A percentile compares a stretch with the other conserved stretches of the same genome.
Conservation (phyloP, 2,329 filamentous ascomycete genomes). For the Alternaria novae-zelandiae region DNA sequence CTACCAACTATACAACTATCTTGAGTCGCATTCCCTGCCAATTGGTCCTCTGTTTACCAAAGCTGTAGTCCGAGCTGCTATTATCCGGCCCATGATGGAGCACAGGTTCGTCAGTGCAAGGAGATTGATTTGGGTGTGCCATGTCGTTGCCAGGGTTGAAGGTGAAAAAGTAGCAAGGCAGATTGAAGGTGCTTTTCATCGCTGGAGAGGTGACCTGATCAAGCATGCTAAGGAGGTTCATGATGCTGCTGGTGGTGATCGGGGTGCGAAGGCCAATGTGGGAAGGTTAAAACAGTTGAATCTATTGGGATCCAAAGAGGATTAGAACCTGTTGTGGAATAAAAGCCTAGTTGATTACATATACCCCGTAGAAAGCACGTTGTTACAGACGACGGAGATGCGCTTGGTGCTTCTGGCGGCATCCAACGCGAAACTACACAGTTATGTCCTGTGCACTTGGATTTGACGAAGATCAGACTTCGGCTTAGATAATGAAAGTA, state of each 20-base stretch:
- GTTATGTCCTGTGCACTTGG: background rate
- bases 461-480: background rate
- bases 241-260: constrained; percentile 24
- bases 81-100: constrained; percentile 36
- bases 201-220: constrained; percentile 40
- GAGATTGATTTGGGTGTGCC: constrained; percentile 39
- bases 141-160: constrained; percentile 36
- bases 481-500: rapidly evolving
- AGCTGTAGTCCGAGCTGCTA: constrained; percentile 31
- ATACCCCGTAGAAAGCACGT: background rate
- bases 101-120: constrained; percentile 37
- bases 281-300: constrained; percentile 39
- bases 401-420: background rate
- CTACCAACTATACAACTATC: constrained; percentile 37
- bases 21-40: constrained; percentile 23
- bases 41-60: constrained; percentile 40
- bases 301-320: constrained; percentile 14
- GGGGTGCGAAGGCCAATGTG: constrained; percentile 30
- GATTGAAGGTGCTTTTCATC: constrained; percentile 36
- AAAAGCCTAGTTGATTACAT: background rate
- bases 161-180: constrained; percentile 34
- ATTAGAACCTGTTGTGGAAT: background rate
- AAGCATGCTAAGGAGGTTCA: constrained; percentile 25
- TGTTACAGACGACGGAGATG: background rate
- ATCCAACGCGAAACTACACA: background rate